A percentile compares a stretch with the other conserved stretches of the same genome.
phyloP scores from a whole-genome alignment of 257 asterid genomes.

The Paraleonurus japonicus region DNA sequence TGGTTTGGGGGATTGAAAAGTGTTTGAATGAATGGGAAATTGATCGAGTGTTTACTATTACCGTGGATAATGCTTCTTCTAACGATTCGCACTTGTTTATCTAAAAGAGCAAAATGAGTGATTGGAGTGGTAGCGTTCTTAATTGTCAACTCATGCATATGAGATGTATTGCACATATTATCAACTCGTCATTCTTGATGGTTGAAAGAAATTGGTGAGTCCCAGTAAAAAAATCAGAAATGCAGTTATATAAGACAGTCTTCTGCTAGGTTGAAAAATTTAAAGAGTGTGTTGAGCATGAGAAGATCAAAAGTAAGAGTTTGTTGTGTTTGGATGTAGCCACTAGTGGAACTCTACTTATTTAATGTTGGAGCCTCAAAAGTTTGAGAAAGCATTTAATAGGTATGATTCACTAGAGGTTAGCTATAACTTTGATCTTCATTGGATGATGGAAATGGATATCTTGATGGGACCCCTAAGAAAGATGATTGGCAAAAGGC shows the following conservation, averaged over 20 bases:
- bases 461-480: background rate
- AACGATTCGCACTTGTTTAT: background rate
- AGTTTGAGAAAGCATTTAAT: background rate
- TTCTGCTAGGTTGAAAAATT: background rate
- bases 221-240: background rate
- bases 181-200: background rate
- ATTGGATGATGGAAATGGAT: too few species aligned
- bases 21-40: conserved; percentile 3
- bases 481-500: background rate
- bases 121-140: background rate
- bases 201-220: background rate
- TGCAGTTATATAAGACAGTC: background rate
- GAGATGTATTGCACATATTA: background rate
- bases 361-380: background rate
- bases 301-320: background rate
- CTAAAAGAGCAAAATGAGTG: background rate
- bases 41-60: background rate
- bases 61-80: background rate
- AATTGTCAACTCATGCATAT: background rate
- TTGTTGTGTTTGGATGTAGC: background rate
- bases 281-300: background rate
- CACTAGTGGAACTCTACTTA: background rate
- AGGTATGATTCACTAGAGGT: too few species aligned
- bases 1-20: background rate
- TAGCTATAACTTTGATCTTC: too few species aligned